A percentile compares a stretch with the other conserved stretches of the same genome.
Evolutionary conservation across 2,329 filamentous ascomycete genomes (phyloP).

Genomic region (Anthostomella pinea): DNA sequence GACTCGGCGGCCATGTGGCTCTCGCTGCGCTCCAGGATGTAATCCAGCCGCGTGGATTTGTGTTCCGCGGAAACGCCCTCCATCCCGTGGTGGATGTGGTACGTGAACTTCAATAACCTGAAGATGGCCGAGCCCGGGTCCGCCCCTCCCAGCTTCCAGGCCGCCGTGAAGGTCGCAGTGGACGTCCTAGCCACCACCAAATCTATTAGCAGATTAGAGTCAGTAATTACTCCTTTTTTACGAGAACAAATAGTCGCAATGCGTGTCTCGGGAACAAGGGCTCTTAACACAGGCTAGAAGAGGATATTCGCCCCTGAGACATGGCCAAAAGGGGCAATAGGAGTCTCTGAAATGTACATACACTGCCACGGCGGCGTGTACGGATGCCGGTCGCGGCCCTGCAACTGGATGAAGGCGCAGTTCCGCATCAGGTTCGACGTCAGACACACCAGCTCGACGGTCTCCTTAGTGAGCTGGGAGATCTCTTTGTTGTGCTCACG

Average conservation of each 20-base stretch:
- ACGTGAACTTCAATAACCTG: constrained; percentile 10
- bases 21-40: constrained; percentile 10
- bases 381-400: constrained; percentile 10
- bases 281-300: no score
- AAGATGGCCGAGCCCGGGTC: constrained; percentile 13
- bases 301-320: no score
- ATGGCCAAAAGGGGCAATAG: no score
- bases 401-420: constrained; percentile 7
- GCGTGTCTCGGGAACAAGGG: no score
- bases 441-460: constrained; percentile 14
- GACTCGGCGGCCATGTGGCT: constrained; percentile 7
- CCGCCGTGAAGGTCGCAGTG: constrained; percentile 11
- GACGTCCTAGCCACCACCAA: constrained; percentile 8
- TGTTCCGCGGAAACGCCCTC: constrained; percentile 2
- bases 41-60: constrained; percentile 6
- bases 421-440: constrained; percentile 14
- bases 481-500: constrained; percentile 18
- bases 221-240: no score
- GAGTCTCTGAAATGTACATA: no score
- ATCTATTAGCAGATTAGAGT: no score
- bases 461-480: constrained; percentile 11
- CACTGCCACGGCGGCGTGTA: constrained; percentile 17
- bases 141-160: constrained; percentile 8
- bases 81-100: constrained; percentile 7
- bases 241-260: no score